Evolutionary conservation across 2,329 filamentous ascomycete species (phyloP), one percentile per base, ranked within the genome.

Genomic region (Ramularia endophylla): DNA sequence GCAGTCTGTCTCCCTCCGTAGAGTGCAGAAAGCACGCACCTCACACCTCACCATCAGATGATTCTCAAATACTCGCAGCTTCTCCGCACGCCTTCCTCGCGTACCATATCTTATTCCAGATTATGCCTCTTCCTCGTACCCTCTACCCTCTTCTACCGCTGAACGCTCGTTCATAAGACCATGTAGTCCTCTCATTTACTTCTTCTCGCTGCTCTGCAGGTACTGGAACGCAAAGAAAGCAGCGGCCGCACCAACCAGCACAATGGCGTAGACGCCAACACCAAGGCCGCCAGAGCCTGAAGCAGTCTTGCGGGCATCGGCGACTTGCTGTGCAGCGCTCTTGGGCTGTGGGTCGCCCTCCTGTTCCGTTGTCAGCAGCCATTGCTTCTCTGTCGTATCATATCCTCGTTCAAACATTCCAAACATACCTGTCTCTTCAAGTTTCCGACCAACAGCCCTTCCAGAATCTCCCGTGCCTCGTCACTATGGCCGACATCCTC

Each of bases 401-500:
- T 5, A 11, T 9, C 31, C 15, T 12, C 28, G n/a, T 20, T 33
- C 17, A 12, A 11, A 15, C 29, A 2, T 22, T 16, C 27, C 19
- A 17, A 22, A 12, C 20, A 11, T 77, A 94, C 87, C 74, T 78
- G 65, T 66, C 87, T 79, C 81, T 94, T 94, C 65, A 95, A 69
- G 27, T 64, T 74, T 52, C 87, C 89, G 54, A 92, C 76, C 38
- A 81, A 69, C 52, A 94, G 73, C 60, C 80, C 78, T 22, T 84
- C 81, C 43, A 98, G 81, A 55, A 94, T 90, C 74, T 97, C 90
- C 55, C 92, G 84, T 55, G 92, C 92, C 76, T 98, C 92, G 69
- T 98, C 92, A 60, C 86, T 94, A 83, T 98, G 92, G 63, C 92
- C 92, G 61, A 98, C 92, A 70, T 98, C 92, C 74, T 98, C 92